Percentiles rank a stretch among this genome's conserved stretches.
Conservation (phyloP, 179 eudicot genomes). For the Heliamphora pulchella region DNA sequence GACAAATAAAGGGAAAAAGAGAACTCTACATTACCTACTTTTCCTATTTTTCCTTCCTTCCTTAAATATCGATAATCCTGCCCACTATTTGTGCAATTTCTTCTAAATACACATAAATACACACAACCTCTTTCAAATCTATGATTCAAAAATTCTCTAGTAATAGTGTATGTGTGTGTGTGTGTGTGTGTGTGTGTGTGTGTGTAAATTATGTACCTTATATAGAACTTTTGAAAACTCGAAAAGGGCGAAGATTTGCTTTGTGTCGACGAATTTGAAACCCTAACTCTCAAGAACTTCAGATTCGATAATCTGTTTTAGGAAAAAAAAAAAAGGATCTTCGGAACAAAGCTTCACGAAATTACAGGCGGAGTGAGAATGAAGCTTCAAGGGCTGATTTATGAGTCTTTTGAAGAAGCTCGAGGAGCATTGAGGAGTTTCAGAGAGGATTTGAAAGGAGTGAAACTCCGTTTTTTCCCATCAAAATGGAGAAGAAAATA, state of each 20-base stretch:
- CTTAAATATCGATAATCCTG: too few species aligned
- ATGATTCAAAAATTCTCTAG: too few species aligned
- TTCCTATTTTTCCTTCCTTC: too few species aligned
- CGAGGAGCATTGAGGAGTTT: not conserved
- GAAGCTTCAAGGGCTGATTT: not conserved
- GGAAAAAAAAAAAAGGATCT: not conserved
- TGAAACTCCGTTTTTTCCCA: not conserved
- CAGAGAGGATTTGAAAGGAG: not conserved
- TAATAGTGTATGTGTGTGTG: too few species aligned
- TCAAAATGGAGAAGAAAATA: not conserved
- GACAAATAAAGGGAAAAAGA: too few species aligned
- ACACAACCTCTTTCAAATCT: too few species aligned
- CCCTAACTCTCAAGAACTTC: constrained; percentile 13
- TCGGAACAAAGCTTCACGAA: not conserved
- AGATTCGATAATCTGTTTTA: not conserved
- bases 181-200: too few species aligned
- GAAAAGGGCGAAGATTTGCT: not conserved
- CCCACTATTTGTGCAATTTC: too few species aligned
- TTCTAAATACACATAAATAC: too few species aligned
- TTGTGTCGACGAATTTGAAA: constrained; percentile 13
- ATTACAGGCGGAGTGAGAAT: not conserved
- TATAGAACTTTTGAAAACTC: constrained; percentile 7
- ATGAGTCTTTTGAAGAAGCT: not conserved
- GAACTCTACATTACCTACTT: too few species aligned
- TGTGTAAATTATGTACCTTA: constrained; percentile 17